Evolutionary conservation across 1,284 basidiomycete genomes (phyloP), one percentile per base, ranked within the genome.

Genomic region (Trametes hirsuta): DNA sequence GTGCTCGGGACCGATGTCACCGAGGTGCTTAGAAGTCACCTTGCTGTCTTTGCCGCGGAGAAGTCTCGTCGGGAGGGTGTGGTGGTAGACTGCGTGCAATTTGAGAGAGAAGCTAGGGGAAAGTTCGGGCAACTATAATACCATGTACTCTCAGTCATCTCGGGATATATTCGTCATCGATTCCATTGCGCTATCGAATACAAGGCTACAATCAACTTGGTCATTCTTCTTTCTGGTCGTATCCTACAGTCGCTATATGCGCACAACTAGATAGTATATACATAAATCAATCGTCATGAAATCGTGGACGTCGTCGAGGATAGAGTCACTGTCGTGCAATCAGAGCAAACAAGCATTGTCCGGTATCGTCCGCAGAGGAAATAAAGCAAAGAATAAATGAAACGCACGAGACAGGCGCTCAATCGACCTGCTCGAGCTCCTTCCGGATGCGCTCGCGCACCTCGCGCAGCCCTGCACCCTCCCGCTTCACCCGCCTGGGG

Each of bases 31-130:
- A 85, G 81, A 71, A 91, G 88, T 66, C 93, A 94, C 75, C 71
- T 94, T 68, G 86, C 89, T 2, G 91, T 94, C 44, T 94, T 95
- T 75, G 93, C 93, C 50, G 91, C 91, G 41, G 93, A 94, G 77
- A 79, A 83, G 65, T 90, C 90, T 64, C 79, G 93, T 62, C 80
- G 72, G 57, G 83, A 88, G 64, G 88, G 87, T 11, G 76, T 69
- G 10, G 85, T 93, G 4, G 81, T 94, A 1, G 81, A 91, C 69
- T 88, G 83, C 67, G 75, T 66, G 14, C 79, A 83, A 66, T 89
- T 88, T 65, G 86, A 88, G 73, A 77, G 73, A 67, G 70, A 75
- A 41, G 79, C 79, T 30, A 81, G 82, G 70, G 74, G 76, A 51
- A 67, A 62, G 61, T 66, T 55, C 25, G 58, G 56, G 25, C 54